Evolutionary conservation across 1,139 yeast genomes (phyloP), one percentile per base, ranked within the genome.

Genomic region (Pichia sp.): DNA sequence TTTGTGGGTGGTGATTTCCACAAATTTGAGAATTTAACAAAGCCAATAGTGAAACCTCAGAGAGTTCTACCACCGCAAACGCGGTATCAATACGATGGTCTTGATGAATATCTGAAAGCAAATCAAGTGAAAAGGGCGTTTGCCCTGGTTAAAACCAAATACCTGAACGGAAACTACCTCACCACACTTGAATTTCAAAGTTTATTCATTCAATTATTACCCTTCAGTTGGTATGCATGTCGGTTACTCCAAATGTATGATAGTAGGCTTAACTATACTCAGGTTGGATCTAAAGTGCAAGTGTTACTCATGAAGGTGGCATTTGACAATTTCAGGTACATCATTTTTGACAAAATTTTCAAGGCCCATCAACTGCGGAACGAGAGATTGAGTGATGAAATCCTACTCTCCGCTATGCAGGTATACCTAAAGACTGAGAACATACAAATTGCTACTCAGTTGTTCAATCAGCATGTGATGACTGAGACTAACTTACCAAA

Each of bases 391-490:
- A 34, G 41, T 4, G 42, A 43, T 6, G 40, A 37, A 13, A 29
- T 46, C 16, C 33, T 53, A 13, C 35, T 32, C 17, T 27, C 35
- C 14, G 53, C 57, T 6, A 39, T 53, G 26, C 44, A 45, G 26
- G 47, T 49, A 11, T 51, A 51, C 39, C 29, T 52, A 5, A 42
- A 48, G 27, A 41, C 50, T 6, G 55, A 47, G 22, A 49, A 50
- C 30, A 40, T 52, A 10, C 41, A 40, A 19, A 39, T 46, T 36
- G 56, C 59, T 5, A 42, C 41, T 3, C 54, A 51, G 38, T 27
- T 53, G 6, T 55, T 53, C 33, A 50, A 48, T 27, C 55, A 49
- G 29, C 43, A 48, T n/a, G 54, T 51, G 1, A 38, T 49, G 46
- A 33, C 54, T 3, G 44, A 43, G 4, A 27, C 26, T 3, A 19